phyloP scores from a whole-genome alignment of 305 asterid species.

The Fraxinus baroniana region DNA sequence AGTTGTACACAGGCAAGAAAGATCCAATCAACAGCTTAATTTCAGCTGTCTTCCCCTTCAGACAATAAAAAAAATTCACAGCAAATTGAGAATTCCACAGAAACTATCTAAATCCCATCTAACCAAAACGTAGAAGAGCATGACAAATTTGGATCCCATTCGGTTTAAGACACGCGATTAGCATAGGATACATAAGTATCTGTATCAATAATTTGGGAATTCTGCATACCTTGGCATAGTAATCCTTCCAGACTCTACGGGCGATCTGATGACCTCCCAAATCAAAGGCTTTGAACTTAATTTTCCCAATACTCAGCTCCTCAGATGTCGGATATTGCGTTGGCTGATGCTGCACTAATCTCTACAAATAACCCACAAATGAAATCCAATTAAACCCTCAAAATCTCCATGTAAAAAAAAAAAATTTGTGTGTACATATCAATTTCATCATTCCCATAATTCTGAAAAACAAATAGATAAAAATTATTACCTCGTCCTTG shows the following conservation, averaged over 20 bases:
- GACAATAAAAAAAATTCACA: background rate
- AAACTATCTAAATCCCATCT: background rate
- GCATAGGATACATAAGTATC: background rate
- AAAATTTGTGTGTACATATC: too few relatives aligned
- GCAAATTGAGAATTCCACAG: background rate
- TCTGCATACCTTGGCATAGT: conserved; percentile 65
- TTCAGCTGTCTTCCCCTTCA: conserved; percentile 1
- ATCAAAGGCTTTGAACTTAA: conserved; percentile 81
- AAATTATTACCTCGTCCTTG: background rate
- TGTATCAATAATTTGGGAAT: background rate
- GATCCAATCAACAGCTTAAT: background rate
- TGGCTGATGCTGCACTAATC: conserved; percentile 88
- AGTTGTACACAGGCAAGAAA: background rate
- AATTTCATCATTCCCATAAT: background rate
- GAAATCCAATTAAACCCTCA: background rate
- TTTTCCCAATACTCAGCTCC: conserved; percentile 76
- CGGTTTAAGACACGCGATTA: background rate
- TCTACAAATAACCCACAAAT: conserved; percentile 33
- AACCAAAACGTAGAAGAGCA: background rate
- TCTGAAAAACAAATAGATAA: background rate
- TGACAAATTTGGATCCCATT: background rate
- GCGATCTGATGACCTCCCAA: conserved; percentile 91
- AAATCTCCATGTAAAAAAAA: background rate
- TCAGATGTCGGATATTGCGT: conserved; percentile 87
- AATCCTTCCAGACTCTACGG: conserved; percentile 86